Evolutionary conservation across 2,329 filamentous ascomycete genomes (phyloP).

Genomic region (Penicillium sp.): DNA sequence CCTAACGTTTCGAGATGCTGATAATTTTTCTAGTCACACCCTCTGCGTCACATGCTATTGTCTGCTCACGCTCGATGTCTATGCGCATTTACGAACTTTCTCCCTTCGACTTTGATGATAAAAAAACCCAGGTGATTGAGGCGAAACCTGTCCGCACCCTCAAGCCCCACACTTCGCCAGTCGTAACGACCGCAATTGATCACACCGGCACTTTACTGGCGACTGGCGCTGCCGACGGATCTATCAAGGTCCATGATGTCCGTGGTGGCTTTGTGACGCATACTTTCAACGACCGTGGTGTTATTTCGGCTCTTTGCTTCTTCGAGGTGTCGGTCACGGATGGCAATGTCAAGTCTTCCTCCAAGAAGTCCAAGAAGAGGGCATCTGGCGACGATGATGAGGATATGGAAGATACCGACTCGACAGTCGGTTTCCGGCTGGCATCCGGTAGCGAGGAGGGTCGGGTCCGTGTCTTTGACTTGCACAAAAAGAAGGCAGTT

Average conservation of each 20-base stretch:
- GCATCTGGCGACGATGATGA: constrained; percentile 37
- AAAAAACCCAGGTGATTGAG: constrained; percentile 62
- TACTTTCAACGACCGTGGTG: constrained; percentile 88
- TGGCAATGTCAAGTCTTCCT: constrained; percentile 42
- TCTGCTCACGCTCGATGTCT: constrained; percentile 92
- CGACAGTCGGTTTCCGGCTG: constrained; percentile 70
- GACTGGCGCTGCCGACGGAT: constrained; percentile 89
- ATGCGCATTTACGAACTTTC: constrained; percentile 87
- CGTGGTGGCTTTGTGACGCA: constrained; percentile 88
- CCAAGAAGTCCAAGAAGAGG: constrained; percentile 49
- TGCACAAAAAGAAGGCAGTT: constrained; percentile 78
- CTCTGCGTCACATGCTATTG: constrained; percentile 81
- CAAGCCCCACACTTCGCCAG: constrained; percentile 88
- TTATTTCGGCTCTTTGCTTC: constrained; percentile 89
- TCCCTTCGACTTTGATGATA: constrained; percentile 49
- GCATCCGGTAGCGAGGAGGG: constrained; percentile 94
- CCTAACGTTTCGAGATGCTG: constrained; percentile 9
- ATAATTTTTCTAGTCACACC: constrained; percentile 69
- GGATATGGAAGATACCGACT: constrained; percentile 52
- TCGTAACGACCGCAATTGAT: constrained; percentile 84
- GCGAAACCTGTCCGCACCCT: constrained; percentile 75
- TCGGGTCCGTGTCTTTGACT: constrained; percentile 87
- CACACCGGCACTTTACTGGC: constrained; percentile 86
- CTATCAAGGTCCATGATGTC: constrained; percentile 97
- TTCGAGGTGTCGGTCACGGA: constrained; percentile 70